Conservation (phyloP, 2,329 filamentous ascomycete genomes). For the Macroventuria anomochaeta region DNA sequence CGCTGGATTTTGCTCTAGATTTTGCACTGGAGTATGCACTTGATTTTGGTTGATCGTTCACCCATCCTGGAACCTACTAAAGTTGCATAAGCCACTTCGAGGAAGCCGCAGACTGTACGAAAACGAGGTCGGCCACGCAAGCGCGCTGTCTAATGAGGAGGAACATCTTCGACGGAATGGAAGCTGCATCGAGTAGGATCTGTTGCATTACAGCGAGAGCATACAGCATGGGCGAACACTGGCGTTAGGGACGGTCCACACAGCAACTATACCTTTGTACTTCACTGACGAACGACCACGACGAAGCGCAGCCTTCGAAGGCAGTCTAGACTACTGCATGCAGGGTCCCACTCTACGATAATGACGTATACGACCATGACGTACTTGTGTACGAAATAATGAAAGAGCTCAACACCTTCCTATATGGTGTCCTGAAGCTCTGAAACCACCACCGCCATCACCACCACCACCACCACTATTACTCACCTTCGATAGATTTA, state of each 20-base stretch:
- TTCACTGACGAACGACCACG: not conserved
- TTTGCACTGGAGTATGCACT: too few relatives aligned
- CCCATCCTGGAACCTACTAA: too few relatives aligned
- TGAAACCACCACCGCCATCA: not conserved
- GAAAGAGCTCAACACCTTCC: not conserved
- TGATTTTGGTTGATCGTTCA: too few relatives aligned
- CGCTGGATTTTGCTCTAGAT: not conserved
- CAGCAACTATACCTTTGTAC: not conserved
- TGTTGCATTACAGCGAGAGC: not conserved
- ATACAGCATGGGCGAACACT: not conserved
- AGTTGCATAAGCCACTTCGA: too few relatives aligned
- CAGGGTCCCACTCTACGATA: conserved; percentile 6
- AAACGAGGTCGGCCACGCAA: too few relatives aligned
- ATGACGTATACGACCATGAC: conserved; percentile 19
- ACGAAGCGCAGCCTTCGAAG: not conserved
- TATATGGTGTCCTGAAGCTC: too few relatives aligned
- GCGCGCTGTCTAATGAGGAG: not conserved
- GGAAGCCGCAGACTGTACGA: too few relatives aligned
- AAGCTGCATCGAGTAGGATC: too few relatives aligned
- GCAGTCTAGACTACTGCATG: conserved; percentile 5
- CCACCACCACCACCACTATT: too few relatives aligned
- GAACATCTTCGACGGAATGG: not conserved
- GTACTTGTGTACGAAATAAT: conserved; percentile 10
- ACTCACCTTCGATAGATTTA: too few relatives aligned
- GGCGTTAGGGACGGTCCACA: not conserved